Evolutionary conservation across 176 grass and related monocot species (phyloP).

Genomic region (Canna indica): DNA sequence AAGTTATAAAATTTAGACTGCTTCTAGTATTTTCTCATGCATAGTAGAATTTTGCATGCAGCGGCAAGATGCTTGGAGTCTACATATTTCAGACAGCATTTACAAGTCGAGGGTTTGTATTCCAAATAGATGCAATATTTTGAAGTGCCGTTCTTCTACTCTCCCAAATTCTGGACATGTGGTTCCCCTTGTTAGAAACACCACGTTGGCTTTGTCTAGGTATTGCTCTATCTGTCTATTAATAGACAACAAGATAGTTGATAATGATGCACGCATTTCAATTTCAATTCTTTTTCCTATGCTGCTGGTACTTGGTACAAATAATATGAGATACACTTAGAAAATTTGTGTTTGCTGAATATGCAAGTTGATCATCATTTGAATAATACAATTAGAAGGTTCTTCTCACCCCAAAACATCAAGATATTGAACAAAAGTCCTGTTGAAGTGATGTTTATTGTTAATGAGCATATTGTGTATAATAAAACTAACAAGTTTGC

Average conservation of each 20-base stretch:
- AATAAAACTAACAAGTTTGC: too few relatives aligned
- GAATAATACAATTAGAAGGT: too few relatives aligned
- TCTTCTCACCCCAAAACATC: too few relatives aligned
- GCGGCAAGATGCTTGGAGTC: slow-evolving; percentile 38
- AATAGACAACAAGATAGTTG: neutral
- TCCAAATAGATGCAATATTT: slow-evolving; percentile 36
- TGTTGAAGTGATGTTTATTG: too few relatives aligned
- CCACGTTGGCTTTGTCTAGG: slow-evolving; percentile 52
- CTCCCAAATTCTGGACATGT: slow-evolving; percentile 50
- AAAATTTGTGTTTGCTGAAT: too few relatives aligned
- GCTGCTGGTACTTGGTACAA: neutral
- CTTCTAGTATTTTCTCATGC: slow-evolving; percentile 1
- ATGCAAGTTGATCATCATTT: too few relatives aligned
- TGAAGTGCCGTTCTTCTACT: slow-evolving; percentile 37
- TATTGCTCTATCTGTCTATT: slow-evolving; percentile 24
- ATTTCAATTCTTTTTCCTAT: neutral
- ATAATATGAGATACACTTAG: neutral
- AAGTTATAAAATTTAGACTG: neutral
- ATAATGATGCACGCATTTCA: neutral
- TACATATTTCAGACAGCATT: slow-evolving; percentile 34
- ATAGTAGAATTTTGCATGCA: slow-evolving; percentile 25
- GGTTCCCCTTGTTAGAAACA: slow-evolving; percentile 57
- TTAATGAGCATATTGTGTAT: too few relatives aligned
- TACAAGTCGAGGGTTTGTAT: slow-evolving; percentile 39
- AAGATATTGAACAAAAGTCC: too few relatives aligned